Base-by-base conservation (phyloP, 2,329 filamentous ascomycete species). In the Aureobasidium zeae region DNA sequence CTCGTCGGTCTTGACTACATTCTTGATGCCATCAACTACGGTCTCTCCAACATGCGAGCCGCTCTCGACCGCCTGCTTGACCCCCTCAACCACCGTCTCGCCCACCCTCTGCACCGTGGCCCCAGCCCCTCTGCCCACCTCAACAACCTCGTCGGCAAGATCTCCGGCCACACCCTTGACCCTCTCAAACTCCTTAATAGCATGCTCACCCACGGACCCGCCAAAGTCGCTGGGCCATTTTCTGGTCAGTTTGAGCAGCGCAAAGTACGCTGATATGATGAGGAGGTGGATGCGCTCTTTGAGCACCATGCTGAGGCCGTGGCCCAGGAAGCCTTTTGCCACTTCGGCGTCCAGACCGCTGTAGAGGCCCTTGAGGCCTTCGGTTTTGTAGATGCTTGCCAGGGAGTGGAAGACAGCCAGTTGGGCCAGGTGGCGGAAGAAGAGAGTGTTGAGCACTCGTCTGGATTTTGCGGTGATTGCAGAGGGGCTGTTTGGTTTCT, bases 281-380 rank as follows among this genome's bases (percentile, higher is more conserved):
- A 80, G 61, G 20, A 74, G 70, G 58, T 94, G 84, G 7, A 91
- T 74, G 4, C 75, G 66, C 45, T 89, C 84, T 63, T 94, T 94
- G 47, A 84, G 77, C 43, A 89, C 67, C 84, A 94, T 94, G 1
- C 86, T 89, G 39, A 87, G 73, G 0, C 87, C 87, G 55, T 94
- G 86, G 16, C 78, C 80, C 55, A 94, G 80, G 64, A 94, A 93
- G 0, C 83, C 83, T 55, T 87, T 88, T 7, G 88, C 62, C 3
- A 94, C 70, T 62, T 93, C 85, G 4, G 79, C 83, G 11, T 71
- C 72, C 0, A 94, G 67, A 4, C 86, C 87, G 36, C 82, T 76
- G 57, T 93, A 94, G 7, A 94, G 64, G 0, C 79, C 81, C 3
- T 59, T 57, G 0, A 80, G 48, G 1, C 87, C 87, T 55, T 94